These are phyloP conservation scores for Quercus parvula DNA, from an alignment of 306 rosid species.

Conservation along the genomic window DNA sequence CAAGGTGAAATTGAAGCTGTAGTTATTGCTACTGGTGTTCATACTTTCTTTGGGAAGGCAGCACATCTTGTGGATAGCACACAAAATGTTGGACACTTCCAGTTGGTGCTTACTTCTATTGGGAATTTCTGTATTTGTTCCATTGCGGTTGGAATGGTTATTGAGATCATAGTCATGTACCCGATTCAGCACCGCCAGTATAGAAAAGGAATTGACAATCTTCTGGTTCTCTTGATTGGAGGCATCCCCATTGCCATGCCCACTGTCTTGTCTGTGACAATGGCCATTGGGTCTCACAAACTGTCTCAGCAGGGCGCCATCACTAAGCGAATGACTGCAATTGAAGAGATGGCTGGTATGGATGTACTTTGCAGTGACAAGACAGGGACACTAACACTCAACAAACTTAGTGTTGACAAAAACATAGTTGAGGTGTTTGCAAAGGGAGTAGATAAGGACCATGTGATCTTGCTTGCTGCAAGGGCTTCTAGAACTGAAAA, in stretches of 20 bases:
- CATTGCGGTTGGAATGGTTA: constrained; percentile 84
- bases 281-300: constrained; percentile 99
- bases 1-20: constrained; percentile 98
- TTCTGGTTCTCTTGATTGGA: constrained; percentile 93
- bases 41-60: constrained; percentile 97
- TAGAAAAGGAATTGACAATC: constrained; percentile 90
- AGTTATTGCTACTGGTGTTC: constrained; percentile 98
- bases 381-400: constrained; percentile 95
- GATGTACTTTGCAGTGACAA: constrained; percentile 99
- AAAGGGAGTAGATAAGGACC: constrained; percentile 81
- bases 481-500: constrained; percentile 93
- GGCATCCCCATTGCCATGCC: constrained; percentile 99
- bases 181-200: constrained; percentile 88
- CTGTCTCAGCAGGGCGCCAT: constrained; percentile 97
- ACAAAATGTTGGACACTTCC: constrained; percentile 99
- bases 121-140: constrained; percentile 98
- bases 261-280: constrained; percentile 94
- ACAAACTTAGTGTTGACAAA: constrained; percentile 86
- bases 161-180: constrained; percentile 93
- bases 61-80: constrained; percentile 98
- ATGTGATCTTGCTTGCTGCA: constrained; percentile 82
- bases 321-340: constrained; percentile 98
- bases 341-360: constrained; percentile 99
- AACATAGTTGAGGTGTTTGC: constrained; percentile 81
- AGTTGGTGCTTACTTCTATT: constrained; percentile 85